Conservation (phyloP, 345 rosid species). For the Eutrema yunnanense region DNA sequence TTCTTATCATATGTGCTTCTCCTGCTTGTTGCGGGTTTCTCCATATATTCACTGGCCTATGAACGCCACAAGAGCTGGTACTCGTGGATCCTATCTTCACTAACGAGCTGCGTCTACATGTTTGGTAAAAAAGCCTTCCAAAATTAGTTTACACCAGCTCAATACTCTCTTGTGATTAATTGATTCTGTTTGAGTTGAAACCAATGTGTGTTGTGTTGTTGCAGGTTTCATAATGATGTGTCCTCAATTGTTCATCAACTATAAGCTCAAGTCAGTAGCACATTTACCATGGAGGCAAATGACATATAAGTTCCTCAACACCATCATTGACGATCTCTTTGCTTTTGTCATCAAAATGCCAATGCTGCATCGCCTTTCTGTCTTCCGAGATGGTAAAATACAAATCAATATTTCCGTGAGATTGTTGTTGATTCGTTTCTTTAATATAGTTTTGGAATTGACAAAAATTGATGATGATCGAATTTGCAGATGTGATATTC, state of each 20-base stretch:
- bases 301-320: conserved; percentile 97
- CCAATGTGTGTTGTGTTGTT: not conserved
- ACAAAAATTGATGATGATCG: not conserved
- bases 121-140: conserved; percentile 48
- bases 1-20: conserved; percentile 86
- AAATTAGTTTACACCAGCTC: not conserved
- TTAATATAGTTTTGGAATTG: not conserved
- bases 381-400: conserved; percentile 86
- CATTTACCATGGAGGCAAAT: conserved; percentile 99
- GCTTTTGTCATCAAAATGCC: conserved; percentile 99
- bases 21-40: conserved; percentile 71
- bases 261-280: conserved; percentile 93
- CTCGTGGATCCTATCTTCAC: conserved; percentile 96
- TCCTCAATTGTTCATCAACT: conserved; percentile 95
- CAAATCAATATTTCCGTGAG: not conserved
- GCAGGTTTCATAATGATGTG: conserved; percentile 98
- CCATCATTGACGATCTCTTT: conserved; percentile 95
- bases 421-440: not conserved
- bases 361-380: conserved; percentile 81
- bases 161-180: not conserved
- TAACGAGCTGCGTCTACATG: conserved; percentile 99
- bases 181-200: not conserved
- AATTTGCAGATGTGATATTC: conserved; percentile 77
- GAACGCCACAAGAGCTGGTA: conserved; percentile 99
- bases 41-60: conserved; percentile 82